phyloP scores from a whole-genome alignment of 345 rosid genomes.

The Gossypium sturtianum region DNA sequence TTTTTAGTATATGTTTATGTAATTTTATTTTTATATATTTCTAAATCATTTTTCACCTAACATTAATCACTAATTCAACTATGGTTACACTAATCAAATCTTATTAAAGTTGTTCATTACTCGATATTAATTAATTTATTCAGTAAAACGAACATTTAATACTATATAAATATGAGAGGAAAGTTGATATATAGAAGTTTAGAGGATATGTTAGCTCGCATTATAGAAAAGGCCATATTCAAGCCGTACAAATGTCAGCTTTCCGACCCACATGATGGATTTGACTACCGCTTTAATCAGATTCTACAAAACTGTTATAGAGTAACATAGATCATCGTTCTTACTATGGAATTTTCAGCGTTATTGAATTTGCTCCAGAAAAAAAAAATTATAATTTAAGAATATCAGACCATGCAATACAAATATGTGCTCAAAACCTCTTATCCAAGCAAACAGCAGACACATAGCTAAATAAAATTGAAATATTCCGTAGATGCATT shows the following conservation, averaged over 20 bases:
- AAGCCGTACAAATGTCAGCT: neutral
- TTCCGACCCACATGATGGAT: neutral
- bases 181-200: neutral
- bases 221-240: neutral
- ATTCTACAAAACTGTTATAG: neutral
- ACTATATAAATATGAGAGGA: too few species aligned
- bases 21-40: neutral
- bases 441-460: too few species aligned
- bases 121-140: too few species aligned
- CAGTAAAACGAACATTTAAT: too few species aligned
- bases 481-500: neutral
- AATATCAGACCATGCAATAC: too few species aligned
- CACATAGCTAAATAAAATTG: neutral
- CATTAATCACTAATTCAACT: neutral
- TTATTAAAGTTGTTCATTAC: too few species aligned
- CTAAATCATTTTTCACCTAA: neutral
- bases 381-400: too few species aligned
- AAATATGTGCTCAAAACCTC: too few species aligned
- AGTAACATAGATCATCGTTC: too few species aligned
- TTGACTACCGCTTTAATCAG: neutral
- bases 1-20: neutral
- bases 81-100: too few species aligned
- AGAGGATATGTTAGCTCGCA: neutral
- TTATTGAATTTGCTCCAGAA: too few species aligned
- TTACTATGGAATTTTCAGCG: too few species aligned